phyloP scores from a whole-genome alignment of 495 filamentous ascomycete species.

The Penicillium argentinense region DNA sequence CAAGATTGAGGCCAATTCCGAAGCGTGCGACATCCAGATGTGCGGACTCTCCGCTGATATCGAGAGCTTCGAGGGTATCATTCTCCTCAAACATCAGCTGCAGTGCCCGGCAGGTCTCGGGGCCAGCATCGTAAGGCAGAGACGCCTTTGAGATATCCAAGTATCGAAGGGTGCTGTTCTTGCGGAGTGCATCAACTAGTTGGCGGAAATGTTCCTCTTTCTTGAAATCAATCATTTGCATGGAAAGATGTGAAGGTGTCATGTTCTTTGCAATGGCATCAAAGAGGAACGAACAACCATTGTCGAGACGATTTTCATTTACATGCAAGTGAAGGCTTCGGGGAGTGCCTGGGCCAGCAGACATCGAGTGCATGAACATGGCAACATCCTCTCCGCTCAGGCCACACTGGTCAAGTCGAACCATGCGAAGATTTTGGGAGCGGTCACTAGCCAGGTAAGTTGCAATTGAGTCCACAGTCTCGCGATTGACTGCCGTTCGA shows the following conservation, averaged over 20 bases:
- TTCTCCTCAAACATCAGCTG: conserved; percentile 78
- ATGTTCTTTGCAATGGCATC: conserved; percentile 62
- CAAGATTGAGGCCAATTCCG: conserved; percentile 76
- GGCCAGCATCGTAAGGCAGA: conserved; percentile 73
- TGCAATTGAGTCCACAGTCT: conserved; percentile 58
- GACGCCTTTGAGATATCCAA: conserved; percentile 90
- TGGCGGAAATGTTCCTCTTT: conserved; percentile 73
- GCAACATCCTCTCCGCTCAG: conserved; percentile 77
- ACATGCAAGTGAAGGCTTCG: conserved; percentile 75
- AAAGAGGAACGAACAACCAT: conserved; percentile 66
- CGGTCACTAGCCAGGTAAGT: conserved; percentile 61
- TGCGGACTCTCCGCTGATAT: conserved; percentile 87
- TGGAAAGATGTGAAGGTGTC: conserved; percentile 70
- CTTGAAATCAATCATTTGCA: conserved; percentile 85
- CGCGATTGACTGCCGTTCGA: conserved; percentile 59
- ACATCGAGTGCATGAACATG: conserved; percentile 74
- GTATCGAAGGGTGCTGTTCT: conserved; percentile 70
- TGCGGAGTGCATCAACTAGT: conserved; percentile 68
- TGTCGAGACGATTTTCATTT: conserved; percentile 79
- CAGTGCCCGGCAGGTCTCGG: conserved; percentile 72
- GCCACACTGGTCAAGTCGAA: conserved; percentile 77
- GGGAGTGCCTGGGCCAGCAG: conserved; percentile 43
- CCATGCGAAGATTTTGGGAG: conserved; percentile 63
- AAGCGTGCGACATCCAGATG: conserved; percentile 84
- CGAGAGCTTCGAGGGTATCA: conserved; percentile 69